Base-by-base conservation (phyloP, 306 rosid genomes). In the Fagus sylvatica region DNA sequence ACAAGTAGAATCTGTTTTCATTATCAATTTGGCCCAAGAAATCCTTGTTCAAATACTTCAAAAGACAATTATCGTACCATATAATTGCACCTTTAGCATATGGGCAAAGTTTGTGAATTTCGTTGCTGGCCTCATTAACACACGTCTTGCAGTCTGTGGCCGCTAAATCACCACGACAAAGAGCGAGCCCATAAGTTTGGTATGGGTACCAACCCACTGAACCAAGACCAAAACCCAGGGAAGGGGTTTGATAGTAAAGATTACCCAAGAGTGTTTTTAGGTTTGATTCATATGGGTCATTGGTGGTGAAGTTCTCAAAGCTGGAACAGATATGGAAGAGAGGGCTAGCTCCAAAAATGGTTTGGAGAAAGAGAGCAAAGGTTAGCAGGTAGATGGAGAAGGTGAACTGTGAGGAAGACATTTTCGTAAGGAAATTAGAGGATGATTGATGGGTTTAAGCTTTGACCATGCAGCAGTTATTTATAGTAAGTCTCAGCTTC, bases 1-100 rank as follows among this genome's bases (percentile, higher is more conserved):
- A 36, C 70, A 37, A 13, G 43, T 37, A 37, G 48, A 65, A 65
- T 46, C 36, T 65, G 32, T 65, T 65, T 37, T 65, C 4, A 3
- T 65, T 65, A 51, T 28, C 75, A 34, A 53, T 12, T 72, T 72
- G n/a, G 40, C 75, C 64, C 15, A 71, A 53, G 48, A 71, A 71
- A 17, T 48, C 75, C 0, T 2, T 17, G 62, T 71, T 71, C 4
- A 16, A 1, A 42, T 72, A 53, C 61, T 51, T 72, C 42, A 30
- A 13, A 7, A 51, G 41, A 51, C 75, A 72, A 17, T 48, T 15
- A 1, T 53, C 62, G 11, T 30, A 49, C 64, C 75, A 72, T 17
- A 48, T 33, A 22, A 53, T 48, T 2, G 61, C 75, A 48, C 75
- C 61, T 72, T 53, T 72, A 9, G 51, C 33, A 8, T 53, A 28